phyloP scores from a whole-genome alignment of 1,284 basidiomycete species.

The Cryptococcus wingfieldii region DNA sequence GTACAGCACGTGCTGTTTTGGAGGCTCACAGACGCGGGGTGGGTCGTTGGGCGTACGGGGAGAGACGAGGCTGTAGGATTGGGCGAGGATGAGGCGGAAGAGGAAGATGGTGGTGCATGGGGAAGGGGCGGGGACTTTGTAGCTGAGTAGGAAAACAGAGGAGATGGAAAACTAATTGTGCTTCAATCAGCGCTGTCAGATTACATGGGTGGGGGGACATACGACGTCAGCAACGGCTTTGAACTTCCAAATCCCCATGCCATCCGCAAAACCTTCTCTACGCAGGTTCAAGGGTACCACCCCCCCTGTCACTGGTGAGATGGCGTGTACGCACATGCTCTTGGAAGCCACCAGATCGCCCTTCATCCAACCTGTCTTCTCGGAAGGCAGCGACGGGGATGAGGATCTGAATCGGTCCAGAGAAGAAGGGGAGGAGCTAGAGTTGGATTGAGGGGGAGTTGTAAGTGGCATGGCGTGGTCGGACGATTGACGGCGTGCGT shows the following conservation, averaged over 20 bases:
- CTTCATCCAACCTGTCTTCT: conserved; percentile 38
- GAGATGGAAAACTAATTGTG: conserved; percentile 38
- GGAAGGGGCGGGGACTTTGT: conserved; percentile 34
- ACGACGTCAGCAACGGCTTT: conserved; percentile 39
- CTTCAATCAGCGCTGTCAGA: not conserved
- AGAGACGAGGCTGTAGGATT: conserved; percentile 37
- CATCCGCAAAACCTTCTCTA: conserved; percentile 43
- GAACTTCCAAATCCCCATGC: conserved; percentile 43
- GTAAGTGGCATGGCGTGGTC: not conserved
- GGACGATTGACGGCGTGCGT: conserved; percentile 19
- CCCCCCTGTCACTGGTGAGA: conserved; percentile 31
- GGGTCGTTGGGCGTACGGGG: conserved; percentile 39
- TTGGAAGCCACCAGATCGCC: conserved; percentile 37
- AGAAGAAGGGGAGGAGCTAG: not conserved
- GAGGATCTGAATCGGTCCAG: not conserved
- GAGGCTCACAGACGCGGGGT: conserved; percentile 28
- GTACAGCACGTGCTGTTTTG: conserved; percentile 36
- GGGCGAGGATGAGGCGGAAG: conserved; percentile 38
- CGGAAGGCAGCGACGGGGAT: conserved; percentile 5
- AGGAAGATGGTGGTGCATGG: conserved; percentile 43
- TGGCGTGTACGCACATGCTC: conserved; percentile 40
- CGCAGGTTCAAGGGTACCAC: conserved; percentile 33
- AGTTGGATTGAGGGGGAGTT: not conserved
- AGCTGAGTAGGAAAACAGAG: conserved; percentile 32
- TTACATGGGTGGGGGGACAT: conserved; percentile 7